These are phyloP conservation scores for Mucor racemosus DNA, from an alignment of 371 early-diverging fungal species.

Conservation along the genomic window DNA sequence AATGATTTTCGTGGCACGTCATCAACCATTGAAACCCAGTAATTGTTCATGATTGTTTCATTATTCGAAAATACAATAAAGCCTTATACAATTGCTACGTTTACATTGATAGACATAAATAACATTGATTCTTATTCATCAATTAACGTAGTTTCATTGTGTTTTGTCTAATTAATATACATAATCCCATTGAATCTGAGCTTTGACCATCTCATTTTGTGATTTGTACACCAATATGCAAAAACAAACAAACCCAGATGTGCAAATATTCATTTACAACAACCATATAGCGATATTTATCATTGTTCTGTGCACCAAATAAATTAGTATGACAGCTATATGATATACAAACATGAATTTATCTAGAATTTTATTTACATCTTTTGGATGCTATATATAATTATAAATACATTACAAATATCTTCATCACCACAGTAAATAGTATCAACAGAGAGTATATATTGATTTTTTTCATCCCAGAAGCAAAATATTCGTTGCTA, in stretches of 20 bases:
- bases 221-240: neutral
- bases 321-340: neutral
- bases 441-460: too few relatives aligned
- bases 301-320: neutral
- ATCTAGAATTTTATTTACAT: too few relatives aligned
- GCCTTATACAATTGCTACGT: neutral
- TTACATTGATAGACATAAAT: neutral
- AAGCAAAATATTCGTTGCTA: too few relatives aligned
- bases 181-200: neutral
- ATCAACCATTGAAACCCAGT: neutral
- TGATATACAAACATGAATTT: too few relatives aligned
- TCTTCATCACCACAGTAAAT: too few relatives aligned
- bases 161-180: neutral
- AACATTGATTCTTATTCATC: neutral
- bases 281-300: neutral
- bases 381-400: too few relatives aligned
- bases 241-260: neutral
- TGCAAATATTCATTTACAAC: neutral
- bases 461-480: too few relatives aligned
- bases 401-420: too few relatives aligned
- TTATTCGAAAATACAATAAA: neutral
- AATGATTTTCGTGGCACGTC: conserved; percentile 3
- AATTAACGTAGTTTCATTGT: neutral
- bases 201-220: neutral
- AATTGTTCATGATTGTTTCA: neutral